These are phyloP conservation scores for Straminergon stramineum DNA, from an alignment of 225 moss, liverwort and hornwort genomes.

Conservation along the genomic window DNA sequence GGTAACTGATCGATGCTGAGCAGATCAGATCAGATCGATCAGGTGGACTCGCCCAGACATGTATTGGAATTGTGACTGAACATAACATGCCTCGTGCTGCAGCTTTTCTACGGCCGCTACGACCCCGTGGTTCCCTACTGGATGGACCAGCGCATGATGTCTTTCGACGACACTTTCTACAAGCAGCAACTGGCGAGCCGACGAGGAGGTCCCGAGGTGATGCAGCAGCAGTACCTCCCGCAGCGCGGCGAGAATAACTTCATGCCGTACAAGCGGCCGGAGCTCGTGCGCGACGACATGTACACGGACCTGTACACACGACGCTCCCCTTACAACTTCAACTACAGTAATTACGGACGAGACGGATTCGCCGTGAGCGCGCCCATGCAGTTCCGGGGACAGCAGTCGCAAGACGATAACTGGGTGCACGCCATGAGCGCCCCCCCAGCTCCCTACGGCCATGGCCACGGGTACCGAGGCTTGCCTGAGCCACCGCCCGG, in stretches of 20 bases:
- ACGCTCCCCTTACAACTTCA: slow-evolving; percentile 19
- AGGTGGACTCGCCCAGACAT: background rate
- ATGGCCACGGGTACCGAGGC: background rate
- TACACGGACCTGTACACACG: slow-evolving; percentile 1
- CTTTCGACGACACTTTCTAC: slow-evolving; percentile 4
- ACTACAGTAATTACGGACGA: background rate
- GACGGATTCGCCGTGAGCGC: background rate
- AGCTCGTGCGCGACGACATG: slow-evolving; percentile 26
- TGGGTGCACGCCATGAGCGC: slow-evolving; percentile 12
- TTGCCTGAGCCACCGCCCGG: slow-evolving; percentile 6
- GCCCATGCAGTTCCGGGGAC: background rate
- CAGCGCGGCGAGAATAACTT: slow-evolving; percentile 15
- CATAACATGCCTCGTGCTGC: background rate
- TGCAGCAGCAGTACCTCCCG: slow-evolving; percentile 20
- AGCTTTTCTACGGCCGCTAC: slow-evolving; percentile 36
- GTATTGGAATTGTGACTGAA: background rate
- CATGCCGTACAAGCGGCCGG: slow-evolving; percentile 9
- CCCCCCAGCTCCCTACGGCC: background rate
- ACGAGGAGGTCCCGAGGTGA: slow-evolving; percentile 12
- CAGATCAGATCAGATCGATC: background rate
- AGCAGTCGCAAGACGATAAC: slow-evolving; percentile 13
- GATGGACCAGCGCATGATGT: slow-evolving; percentile 39
- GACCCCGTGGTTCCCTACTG: slow-evolving; percentile 25
- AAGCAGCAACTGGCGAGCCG: slow-evolving; percentile 12
- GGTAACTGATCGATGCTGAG: background rate